Conservation (phyloP, 2,329 filamentous ascomycete species). For the Monosporascus cannonballus region DNA sequence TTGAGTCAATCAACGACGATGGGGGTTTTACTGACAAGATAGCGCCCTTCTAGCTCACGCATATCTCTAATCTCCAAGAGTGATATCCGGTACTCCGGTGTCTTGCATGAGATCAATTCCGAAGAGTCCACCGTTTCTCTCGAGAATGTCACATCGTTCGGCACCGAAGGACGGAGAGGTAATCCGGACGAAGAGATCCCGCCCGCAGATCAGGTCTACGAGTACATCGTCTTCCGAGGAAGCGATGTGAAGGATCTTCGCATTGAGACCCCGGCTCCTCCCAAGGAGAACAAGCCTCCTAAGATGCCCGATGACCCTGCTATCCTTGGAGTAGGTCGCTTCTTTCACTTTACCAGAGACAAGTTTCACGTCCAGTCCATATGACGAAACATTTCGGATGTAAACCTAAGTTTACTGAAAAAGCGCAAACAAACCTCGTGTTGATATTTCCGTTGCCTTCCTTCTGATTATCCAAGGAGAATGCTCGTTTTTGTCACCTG, state of each 20-base stretch:
- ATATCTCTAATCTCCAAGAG: slow-evolving; percentile 97
- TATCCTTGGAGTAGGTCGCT: slow-evolving; percentile 87
- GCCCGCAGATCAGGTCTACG: slow-evolving; percentile 83
- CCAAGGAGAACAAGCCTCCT: slow-evolving; percentile 68
- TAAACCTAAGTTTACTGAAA: slow-evolving; percentile 73
- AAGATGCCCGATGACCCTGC: slow-evolving; percentile 90
- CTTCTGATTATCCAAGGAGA: slow-evolving; percentile 68
- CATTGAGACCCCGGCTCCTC: slow-evolving; percentile 71
- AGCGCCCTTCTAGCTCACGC: slow-evolving; percentile 58
- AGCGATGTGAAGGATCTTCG: slow-evolving; percentile 98
- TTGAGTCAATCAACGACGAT: background rate
- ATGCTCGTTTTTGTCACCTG: slow-evolving; percentile 10
- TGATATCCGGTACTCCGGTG: slow-evolving; percentile 95
- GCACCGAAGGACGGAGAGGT: slow-evolving; percentile 82
- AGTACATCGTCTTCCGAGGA: slow-evolving; percentile 97
- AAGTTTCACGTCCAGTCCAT: slow-evolving; percentile 22
- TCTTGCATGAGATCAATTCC: slow-evolving; percentile 95
- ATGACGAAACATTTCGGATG: slow-evolving; percentile 99
- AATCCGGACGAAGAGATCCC: slow-evolving; percentile 76
- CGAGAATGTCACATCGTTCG: slow-evolving; percentile 90
- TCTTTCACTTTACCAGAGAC: slow-evolving; percentile 1
- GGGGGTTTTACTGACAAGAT: slow-evolving; percentile 9
- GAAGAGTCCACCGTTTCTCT: slow-evolving; percentile 94
- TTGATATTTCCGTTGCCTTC: slow-evolving; percentile 99
- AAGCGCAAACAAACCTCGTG: slow-evolving; percentile 87